Percentiles rank a stretch among this genome's conserved stretches.
phyloP scores from a whole-genome alignment of 495 filamentous ascomycete species.

The Hypomontagnella monticulosa region DNA sequence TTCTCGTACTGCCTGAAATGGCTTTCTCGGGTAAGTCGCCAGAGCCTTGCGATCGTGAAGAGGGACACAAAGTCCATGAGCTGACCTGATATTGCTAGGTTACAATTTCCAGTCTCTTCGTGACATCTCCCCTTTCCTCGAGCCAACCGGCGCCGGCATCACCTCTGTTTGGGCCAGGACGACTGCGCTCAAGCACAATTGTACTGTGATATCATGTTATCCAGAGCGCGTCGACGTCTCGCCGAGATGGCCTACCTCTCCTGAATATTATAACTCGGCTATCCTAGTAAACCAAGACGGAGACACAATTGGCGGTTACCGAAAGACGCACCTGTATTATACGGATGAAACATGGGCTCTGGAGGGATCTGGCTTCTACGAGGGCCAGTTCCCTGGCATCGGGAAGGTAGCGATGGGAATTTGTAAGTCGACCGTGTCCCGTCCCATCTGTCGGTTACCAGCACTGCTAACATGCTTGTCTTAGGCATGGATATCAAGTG shows the following conservation, averaged over 20 bases:
- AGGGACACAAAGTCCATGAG: background rate
- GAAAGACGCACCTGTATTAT: conserved; percentile 89
- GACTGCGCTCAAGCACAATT: conserved; percentile 75
- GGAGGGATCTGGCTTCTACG: conserved; percentile 75
- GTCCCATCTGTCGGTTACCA: background rate
- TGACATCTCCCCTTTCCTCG: conserved; percentile 82
- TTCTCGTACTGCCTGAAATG: conserved; percentile 87
- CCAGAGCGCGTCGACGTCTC: conserved; percentile 73
- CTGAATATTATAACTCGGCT: conserved; percentile 81
- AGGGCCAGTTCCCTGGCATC: conserved; percentile 58
- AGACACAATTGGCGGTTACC: conserved; percentile 79
- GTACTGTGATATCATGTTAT: conserved; percentile 89
- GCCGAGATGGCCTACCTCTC: conserved; percentile 50
- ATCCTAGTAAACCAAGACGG: conserved; percentile 80
- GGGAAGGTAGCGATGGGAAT: conserved; percentile 84
- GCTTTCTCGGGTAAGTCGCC: conserved; percentile 79
- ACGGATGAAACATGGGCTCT: conserved; percentile 92
- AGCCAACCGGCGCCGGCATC: conserved; percentile 76
- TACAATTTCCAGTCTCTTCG: conserved; percentile 89
- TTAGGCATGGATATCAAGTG: conserved; percentile 76
- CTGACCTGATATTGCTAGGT: conserved; percentile 59
- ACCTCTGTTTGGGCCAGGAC: conserved; percentile 82
- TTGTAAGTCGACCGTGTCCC: conserved; percentile 71
- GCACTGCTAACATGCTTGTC: background rate
- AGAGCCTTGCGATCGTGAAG: background rate